phyloP scores from a whole-genome alignment of 2,329 filamentous ascomycete genomes.

The Herpotrichia juniperi region DNA sequence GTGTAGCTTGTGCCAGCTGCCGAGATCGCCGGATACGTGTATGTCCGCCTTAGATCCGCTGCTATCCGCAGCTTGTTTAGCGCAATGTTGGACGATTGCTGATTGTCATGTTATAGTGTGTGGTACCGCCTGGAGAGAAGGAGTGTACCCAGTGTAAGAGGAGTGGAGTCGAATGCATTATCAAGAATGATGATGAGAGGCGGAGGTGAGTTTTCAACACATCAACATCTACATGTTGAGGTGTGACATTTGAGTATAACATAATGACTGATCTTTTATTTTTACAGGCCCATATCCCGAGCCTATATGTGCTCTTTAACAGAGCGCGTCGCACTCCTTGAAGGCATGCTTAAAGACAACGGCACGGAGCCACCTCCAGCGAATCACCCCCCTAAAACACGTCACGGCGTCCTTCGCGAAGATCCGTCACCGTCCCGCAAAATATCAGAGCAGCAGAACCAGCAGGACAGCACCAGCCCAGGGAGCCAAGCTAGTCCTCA shows the following conservation, averaged over 20 bases:
- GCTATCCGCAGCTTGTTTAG: conserved; percentile 27
- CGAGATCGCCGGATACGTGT: conserved; percentile 53
- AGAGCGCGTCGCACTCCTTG: conserved; percentile 60
- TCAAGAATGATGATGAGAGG: conserved; percentile 64
- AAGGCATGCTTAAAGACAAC: conserved; percentile 58
- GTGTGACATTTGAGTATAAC: no score
- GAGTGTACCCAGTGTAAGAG: conserved; percentile 61
- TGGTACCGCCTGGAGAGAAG: conserved; percentile 59
- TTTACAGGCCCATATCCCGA: conserved; percentile 60
- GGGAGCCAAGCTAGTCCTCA: conserved; percentile 36
- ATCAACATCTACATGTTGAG: no score
- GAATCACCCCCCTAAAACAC: conserved; percentile 60
- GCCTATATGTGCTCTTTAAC: conserved; percentile 64
- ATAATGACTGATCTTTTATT: neutral
- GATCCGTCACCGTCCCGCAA: conserved; percentile 30
- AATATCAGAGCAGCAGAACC: conserved; percentile 15
- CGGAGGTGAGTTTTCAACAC: conserved; percentile 52
- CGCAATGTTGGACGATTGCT: no score
- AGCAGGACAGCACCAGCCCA: conserved; percentile 35
- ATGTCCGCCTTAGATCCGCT: conserved; percentile 16
- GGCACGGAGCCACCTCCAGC: conserved; percentile 59
- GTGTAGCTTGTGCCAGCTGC: conserved; percentile 62
- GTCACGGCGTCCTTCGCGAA: conserved; percentile 40
- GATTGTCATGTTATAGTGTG: conserved; percentile 58
- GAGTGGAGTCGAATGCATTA: conserved; percentile 59